Conservation (phyloP, 768 basidiomycete species). For the Amanita muscaria region DNA sequence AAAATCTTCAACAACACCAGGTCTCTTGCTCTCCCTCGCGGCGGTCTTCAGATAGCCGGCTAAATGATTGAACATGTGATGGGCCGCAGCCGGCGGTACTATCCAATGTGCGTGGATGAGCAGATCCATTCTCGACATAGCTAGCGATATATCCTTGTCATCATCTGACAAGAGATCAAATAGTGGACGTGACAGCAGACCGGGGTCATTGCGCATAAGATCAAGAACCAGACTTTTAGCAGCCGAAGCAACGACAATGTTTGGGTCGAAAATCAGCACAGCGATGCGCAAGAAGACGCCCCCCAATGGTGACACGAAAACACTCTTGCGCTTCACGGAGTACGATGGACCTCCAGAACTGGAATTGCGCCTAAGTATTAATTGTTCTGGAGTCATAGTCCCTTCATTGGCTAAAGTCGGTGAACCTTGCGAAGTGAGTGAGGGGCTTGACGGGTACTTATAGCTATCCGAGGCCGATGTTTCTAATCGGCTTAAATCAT, state of each 20-base stretch:
- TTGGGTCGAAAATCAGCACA: constrained; percentile 41
- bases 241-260: constrained; percentile 44
- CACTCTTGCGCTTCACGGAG: constrained; percentile 47
- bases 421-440: constrained; percentile 24
- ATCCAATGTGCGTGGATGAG: constrained; percentile 47
- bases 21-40: constrained; percentile 33
- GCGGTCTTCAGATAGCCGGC: constrained; percentile 56
- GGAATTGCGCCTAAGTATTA: constrained; percentile 49
- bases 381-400: constrained; percentile 17
- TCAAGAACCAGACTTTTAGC: constrained; percentile 53
- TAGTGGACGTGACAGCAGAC: constrained; percentile 51
- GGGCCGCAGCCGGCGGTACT: constrained; percentile 56
- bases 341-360: constrained; percentile 37
- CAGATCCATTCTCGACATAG: constrained; percentile 43
- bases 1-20: constrained; percentile 41
- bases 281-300: constrained; percentile 47
- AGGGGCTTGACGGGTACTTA: constrained; percentile 21
- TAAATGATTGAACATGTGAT: constrained; percentile 62
- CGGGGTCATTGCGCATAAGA: constrained; percentile 68
- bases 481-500: constrained; percentile 47
- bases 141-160: constrained; percentile 34
- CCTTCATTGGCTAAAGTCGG: constrained; percentile 13
- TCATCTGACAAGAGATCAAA: constrained; percentile 52
- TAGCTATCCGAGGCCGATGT: constrained; percentile 22
- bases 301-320: constrained; percentile 58